Conservation (phyloP, 78 protist genomes). For the Chrysochromulina parva region DNA sequence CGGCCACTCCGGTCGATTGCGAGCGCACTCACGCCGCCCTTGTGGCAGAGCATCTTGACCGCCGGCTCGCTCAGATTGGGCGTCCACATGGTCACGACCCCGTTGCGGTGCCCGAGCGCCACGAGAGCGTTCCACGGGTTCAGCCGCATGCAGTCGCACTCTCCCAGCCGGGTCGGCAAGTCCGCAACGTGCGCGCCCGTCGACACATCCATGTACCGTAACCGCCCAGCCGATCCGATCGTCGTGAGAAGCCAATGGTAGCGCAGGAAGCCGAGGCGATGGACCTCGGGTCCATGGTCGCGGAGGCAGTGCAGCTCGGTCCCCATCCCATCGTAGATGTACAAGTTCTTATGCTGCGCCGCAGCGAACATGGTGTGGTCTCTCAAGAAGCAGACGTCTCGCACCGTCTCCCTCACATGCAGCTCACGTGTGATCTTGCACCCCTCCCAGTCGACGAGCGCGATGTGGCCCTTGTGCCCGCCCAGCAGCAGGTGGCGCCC, state of each 20-base stretch:
- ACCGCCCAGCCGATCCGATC: conserved; percentile 40
- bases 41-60: conserved; percentile 80
- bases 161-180: conserved; percentile 54
- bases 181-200: conserved; percentile 70
- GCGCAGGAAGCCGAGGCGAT: conserved; percentile 78
- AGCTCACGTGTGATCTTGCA: conserved; percentile 16
- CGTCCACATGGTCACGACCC: conserved; percentile 86
- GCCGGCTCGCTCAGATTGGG: conserved; percentile 81
- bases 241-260: conserved; percentile 88
- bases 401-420: conserved; percentile 70
- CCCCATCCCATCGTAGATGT: conserved; percentile 89
- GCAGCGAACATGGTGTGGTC: conserved; percentile 90
- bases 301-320: conserved; percentile 88
- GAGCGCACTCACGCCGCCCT: conserved; percentile 53
- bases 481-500: conserved; percentile 85
- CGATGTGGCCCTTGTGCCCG: conserved; percentile 91
- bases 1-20: conserved; percentile 72
- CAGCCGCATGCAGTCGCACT: conserved; percentile 50
- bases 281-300: conserved; percentile 54
- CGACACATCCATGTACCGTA: conserved; percentile 68
- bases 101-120: conserved; percentile 78
- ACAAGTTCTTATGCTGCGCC: conserved; percentile 89
- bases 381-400: conserved; percentile 84
- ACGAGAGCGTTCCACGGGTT: conserved; percentile 88
- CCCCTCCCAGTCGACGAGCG: conserved; percentile 79